A percentile compares a stretch with the other conserved stretches of the same genome.
These are phyloP conservation scores for Annulohypoxylon bovei DNA, from an alignment of 495 filamentous ascomycete species.

Conservation along the genomic window DNA sequence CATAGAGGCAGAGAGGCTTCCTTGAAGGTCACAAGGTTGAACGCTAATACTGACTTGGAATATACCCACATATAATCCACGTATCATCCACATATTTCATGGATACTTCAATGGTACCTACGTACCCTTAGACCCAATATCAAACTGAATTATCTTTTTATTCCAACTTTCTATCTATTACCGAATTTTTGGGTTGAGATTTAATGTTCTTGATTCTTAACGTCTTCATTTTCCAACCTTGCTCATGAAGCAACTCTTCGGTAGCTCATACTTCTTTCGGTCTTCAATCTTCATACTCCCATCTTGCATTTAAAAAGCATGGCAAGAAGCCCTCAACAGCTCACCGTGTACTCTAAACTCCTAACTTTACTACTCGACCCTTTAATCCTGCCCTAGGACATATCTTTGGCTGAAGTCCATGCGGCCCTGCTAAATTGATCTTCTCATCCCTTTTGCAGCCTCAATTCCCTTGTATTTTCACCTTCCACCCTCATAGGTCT, in stretches of 20 bases:
- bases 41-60: not conserved
- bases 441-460: not conserved
- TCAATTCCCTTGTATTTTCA: conserved; percentile 2
- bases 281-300: not conserved
- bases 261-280: conserved; percentile 1
- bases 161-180: not conserved
- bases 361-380: not conserved
- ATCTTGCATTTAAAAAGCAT: not conserved
- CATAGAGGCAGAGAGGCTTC: not conserved
- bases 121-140: conserved; percentile 1
- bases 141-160: not conserved
- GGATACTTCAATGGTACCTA: no score
- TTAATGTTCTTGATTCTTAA: not conserved
- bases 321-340: conserved; percentile 9
- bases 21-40: not conserved
- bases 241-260: not conserved
- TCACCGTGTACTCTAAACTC: conserved; percentile 3
- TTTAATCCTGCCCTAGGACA: conserved; percentile 14
- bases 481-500: conserved; percentile 1
- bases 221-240: not conserved
- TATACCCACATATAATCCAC: no score
- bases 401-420: not conserved
- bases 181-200: not conserved
- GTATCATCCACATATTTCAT: no score
- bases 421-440: not conserved